These are phyloP conservation scores for Arabis alpina DNA, from an alignment of 345 rosid species.

Conservation along the genomic window DNA sequence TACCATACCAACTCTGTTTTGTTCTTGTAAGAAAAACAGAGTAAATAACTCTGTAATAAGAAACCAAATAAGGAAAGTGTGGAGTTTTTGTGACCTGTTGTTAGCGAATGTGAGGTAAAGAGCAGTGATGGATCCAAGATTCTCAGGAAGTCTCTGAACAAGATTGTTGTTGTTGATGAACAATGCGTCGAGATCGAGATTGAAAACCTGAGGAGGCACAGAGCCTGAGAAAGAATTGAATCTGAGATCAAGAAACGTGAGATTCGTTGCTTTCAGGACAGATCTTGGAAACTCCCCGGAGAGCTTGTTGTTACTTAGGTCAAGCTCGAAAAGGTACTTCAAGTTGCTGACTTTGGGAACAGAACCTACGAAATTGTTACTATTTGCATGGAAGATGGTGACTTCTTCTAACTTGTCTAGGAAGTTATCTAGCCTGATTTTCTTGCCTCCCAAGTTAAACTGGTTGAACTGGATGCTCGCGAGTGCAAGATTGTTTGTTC, in stretches of 20 bases:
- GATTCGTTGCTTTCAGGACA: slow-evolving; percentile 54
- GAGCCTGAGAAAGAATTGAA: slow-evolving; percentile 71
- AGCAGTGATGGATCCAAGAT: slow-evolving; percentile 57
- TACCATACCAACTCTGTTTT: too few species aligned
- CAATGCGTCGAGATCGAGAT: slow-evolving; percentile 61
- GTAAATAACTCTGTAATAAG: too few species aligned
- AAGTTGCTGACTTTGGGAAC: slow-evolving; percentile 61
- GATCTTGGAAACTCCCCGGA: slow-evolving; percentile 73
- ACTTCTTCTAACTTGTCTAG: slow-evolving; percentile 72
- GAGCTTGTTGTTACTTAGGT: slow-evolving; percentile 74
- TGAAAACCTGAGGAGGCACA: slow-evolving; percentile 73
- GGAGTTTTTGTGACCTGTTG: slow-evolving; percentile 48
- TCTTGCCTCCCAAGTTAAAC: slow-evolving; percentile 67
- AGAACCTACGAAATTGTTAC: slow-evolving; percentile 68
- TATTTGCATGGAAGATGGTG: slow-evolving; percentile 85
- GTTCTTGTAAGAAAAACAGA: too few species aligned
- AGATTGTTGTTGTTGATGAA: slow-evolving; percentile 76
- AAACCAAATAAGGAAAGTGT: background rate
- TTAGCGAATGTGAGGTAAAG: slow-evolving; percentile 77
- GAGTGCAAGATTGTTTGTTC: slow-evolving; percentile 68
- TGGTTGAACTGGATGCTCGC: slow-evolving; percentile 86
- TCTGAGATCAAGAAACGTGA: slow-evolving; percentile 73
- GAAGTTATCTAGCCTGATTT: slow-evolving; percentile 60
- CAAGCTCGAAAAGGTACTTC: slow-evolving; percentile 78
- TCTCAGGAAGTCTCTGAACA: slow-evolving; percentile 57